These are phyloP conservation scores for Talaromyces funiculosus DNA, from an alignment of 2,329 filamentous ascomycete genomes.

Conservation along the genomic window DNA sequence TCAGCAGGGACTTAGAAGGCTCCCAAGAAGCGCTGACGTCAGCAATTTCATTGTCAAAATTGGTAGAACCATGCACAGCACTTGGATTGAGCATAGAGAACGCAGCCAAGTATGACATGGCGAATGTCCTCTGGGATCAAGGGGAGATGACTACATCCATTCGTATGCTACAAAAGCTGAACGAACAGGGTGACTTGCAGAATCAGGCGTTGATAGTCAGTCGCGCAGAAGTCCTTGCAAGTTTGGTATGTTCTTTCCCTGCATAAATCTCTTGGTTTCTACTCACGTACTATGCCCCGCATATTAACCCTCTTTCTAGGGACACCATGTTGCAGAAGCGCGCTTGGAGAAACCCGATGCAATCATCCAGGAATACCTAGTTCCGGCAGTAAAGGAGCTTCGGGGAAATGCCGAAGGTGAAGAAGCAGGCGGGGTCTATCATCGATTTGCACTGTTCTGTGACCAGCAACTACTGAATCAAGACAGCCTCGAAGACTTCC, in stretches of 20 bases:
- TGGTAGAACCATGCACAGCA: constrained; percentile 63
- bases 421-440: constrained; percentile 82
- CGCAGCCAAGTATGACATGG: constrained; percentile 72
- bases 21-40: constrained; percentile 82
- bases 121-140: constrained; percentile 89
- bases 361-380: constrained; percentile 81
- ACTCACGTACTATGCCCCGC: too few relatives aligned
- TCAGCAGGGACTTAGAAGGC: constrained; percentile 74
- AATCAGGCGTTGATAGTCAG: constrained; percentile 68
- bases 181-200: constrained; percentile 55
- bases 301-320: constrained; percentile 39
- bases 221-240: constrained; percentile 73
- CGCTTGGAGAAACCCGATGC: constrained; percentile 84
- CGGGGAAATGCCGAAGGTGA: constrained; percentile 60
- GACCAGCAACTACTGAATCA: constrained; percentile 87
- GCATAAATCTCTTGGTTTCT: neutral
- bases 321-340: constrained; percentile 82
- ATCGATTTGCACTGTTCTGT: constrained; percentile 92
- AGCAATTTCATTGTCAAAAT: constrained; percentile 72
- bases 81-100: constrained; percentile 73
- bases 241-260: constrained; percentile 51
- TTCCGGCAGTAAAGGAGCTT: constrained; percentile 76
- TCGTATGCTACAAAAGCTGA: constrained; percentile 72
- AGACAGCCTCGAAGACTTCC: constrained; percentile 77
- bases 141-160: constrained; percentile 87